A percentile compares a stretch with the other conserved stretches of the same genome.
Evolutionary conservation across 2,329 filamentous ascomycete species (phyloP).

Genomic region (Capronia epimyces): DNA sequence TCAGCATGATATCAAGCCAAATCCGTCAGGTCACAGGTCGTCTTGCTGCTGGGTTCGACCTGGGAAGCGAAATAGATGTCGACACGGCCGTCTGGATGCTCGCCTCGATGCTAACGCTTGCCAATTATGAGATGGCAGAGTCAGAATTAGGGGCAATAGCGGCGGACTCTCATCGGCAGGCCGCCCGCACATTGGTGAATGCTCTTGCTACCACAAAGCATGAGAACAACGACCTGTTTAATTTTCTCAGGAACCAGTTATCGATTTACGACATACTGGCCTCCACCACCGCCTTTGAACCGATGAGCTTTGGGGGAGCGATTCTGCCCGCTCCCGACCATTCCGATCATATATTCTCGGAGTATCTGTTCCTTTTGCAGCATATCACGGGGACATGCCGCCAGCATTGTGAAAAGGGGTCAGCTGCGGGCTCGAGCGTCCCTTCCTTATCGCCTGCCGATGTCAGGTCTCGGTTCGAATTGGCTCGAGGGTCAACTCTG

Average conservation of each 20-base stretch:
- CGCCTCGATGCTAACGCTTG: constrained; percentile 22
- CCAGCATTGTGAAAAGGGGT: constrained; percentile 1
- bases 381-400: constrained; percentile 15
- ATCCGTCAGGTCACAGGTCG: constrained; percentile 18
- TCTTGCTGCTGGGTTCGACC: constrained; percentile 18
- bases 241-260: constrained; percentile 23
- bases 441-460: constrained; percentile 9
- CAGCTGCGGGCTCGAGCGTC: neutral
- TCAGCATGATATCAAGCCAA: constrained; percentile 20
- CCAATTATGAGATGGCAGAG: constrained; percentile 23
- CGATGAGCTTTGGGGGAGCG: constrained; percentile 13
- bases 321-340: constrained; percentile 19
- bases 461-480: constrained; percentile 14
- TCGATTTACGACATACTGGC: constrained; percentile 24
- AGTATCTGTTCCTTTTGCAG: constrained; percentile 19
- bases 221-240: constrained; percentile 19
- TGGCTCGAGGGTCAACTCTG: constrained; percentile 23
- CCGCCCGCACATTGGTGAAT: constrained; percentile 21
- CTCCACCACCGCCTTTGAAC: constrained; percentile 18
- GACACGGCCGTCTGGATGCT: constrained; percentile 25
- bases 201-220: constrained; percentile 23
- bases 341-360: constrained; percentile 22
- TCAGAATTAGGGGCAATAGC: constrained; percentile 16
- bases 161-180: constrained; percentile 21
- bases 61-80: constrained; percentile 18